Evolutionary conservation across 176 grass and related monocot species (phyloP).

Genomic region (Raddia distichophylla): DNA sequence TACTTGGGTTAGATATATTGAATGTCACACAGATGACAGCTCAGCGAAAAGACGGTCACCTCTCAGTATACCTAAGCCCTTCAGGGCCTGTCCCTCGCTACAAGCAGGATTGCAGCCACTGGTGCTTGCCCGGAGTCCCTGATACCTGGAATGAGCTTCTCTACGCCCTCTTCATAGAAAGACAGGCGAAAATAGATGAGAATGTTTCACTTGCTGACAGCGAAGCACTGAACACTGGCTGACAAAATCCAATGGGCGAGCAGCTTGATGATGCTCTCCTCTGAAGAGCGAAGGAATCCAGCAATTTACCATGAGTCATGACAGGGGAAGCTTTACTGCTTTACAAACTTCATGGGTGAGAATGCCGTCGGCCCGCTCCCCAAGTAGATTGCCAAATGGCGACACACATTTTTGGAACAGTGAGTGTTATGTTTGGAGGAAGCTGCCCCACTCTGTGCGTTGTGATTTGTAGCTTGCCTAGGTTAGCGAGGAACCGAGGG

Average conservation of each 20-base stretch:
- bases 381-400: no score
- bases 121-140: slow-evolving; percentile 72
- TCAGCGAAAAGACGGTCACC: slow-evolving; percentile 70
- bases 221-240: background rate
- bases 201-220: background rate
- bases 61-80: slow-evolving; percentile 59
- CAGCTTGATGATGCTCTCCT: background rate
- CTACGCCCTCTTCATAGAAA: slow-evolving; percentile 58
- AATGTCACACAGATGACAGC: slow-evolving; percentile 81
- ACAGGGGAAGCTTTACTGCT: no score
- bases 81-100: slow-evolving; percentile 36
- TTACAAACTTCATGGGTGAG: no score
- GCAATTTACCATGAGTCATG: no score
- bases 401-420: no score
- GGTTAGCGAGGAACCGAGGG: no score
- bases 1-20: slow-evolving; percentile 49
- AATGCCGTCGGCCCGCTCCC: no score
- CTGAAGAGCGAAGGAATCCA: background rate
- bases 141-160: slow-evolving; percentile 46
- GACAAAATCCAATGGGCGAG: background rate
- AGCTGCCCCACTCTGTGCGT: no score
- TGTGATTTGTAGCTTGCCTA: no score
- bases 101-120: slow-evolving; percentile 90
- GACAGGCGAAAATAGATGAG: slow-evolving; percentile 7
- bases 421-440: no score